These are phyloP conservation scores for Rehmannia glutinosa DNA, from an alignment of 257 asterid genomes.

Conservation along the genomic window DNA sequence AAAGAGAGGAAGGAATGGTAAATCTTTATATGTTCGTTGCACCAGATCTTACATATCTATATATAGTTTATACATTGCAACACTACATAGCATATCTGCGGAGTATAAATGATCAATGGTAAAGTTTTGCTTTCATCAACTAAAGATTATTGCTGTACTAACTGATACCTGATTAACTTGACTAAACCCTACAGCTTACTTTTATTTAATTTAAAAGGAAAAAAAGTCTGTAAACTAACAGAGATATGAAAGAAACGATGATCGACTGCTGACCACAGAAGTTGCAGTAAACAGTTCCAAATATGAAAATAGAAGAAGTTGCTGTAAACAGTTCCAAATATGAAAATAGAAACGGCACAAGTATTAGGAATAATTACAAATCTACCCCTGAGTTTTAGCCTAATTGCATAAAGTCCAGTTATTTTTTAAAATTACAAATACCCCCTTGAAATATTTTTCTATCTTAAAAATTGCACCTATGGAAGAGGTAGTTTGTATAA, in stretches of 20 bases:
- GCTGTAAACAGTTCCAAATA: background rate
- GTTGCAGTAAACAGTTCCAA: too few species aligned
- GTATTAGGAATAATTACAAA: background rate
- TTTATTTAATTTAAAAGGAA: background rate
- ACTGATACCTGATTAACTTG: background rate
- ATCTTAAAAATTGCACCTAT: too few species aligned
- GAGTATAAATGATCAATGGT: background rate
- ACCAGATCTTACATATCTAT: background rate
- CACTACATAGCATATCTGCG: background rate
- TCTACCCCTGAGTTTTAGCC: too few species aligned
- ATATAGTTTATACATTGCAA: background rate
- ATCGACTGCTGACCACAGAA: too few species aligned
- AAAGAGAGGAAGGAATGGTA: conserved; percentile 91
- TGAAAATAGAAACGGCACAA: background rate
- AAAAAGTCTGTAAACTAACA: background rate
- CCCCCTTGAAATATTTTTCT: too few species aligned
- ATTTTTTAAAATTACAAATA: too few species aligned
- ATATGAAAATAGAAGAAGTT: too few species aligned
- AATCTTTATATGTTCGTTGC: conserved; percentile 4
- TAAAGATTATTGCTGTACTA: background rate
- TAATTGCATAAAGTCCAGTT: too few species aligned
- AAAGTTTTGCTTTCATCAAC: background rate
- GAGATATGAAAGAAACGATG: too few species aligned
- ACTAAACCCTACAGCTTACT: too few species aligned
- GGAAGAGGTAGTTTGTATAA: too few species aligned